Evolutionary conservation across 2,329 filamentous ascomycete genomes (phyloP), one percentile per base, ranked within the genome.

Genomic region (Monosporascus sp.): DNA sequence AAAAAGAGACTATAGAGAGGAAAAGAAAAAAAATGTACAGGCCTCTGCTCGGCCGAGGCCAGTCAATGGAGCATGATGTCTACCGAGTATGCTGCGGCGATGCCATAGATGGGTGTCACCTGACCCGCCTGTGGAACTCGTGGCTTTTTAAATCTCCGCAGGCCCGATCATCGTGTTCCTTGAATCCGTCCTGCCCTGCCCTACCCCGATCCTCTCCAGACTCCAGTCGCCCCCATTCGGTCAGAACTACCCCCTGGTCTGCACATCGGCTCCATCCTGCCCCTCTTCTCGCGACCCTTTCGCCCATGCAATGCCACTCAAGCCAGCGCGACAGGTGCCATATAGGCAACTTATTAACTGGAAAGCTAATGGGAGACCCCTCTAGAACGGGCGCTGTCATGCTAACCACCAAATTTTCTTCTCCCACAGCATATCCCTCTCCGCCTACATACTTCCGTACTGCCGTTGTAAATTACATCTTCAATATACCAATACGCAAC

Each of bases 401-500:
- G 62, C 53, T 35, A 40, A 60, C 60, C 56, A 63, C 59, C 54
- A 52, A 55, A 61, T 53, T 55, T 64, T 56, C 62, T 56, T 58
- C 57, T 60, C 59, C 56, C 55, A 62, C 56, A 60, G 60, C 54
- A 62, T 56, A 55, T 52, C 59, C 58, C 60, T 62, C 55, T 61
- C 52, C 49, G 56, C 57, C 58, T 47, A 44, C 56, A 56, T 57
- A 60, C 57, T 64, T 62, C 65, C 68, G 63, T 69, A 66, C 68
- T 67, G 67, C 67, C 60, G 62, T 63, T 62, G 61, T 72, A 73
- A 71, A 72, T 72, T 73, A 65, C 63, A 58, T 58, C 60, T 55
- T 65, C 71, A 74, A 74, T 74, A 69, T 72, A 72, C 70, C 43
- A 26, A 62, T 70, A 66, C 68, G 67, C 70, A 68, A 67, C 63